Evolutionary conservation across 139 green algal genomes (phyloP).

Genomic region (Chlamydomonas schloesseri): DNA sequence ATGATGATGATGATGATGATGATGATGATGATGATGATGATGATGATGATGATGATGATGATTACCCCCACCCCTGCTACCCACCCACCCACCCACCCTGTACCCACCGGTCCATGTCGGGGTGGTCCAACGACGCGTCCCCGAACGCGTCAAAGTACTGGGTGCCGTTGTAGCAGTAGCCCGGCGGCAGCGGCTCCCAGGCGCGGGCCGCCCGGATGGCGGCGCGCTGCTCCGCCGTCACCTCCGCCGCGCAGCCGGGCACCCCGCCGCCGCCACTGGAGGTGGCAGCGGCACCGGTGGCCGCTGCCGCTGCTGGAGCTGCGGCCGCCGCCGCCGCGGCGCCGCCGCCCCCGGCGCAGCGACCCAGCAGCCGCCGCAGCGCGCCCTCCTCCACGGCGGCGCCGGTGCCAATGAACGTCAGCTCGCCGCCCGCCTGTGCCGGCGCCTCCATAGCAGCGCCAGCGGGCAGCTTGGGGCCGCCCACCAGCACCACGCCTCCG

Average conservation of each 20-base stretch:
- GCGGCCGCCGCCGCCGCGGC: neutral
- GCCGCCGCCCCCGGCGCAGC: neutral
- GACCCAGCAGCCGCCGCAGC: neutral
- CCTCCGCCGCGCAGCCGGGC: neutral
- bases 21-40: no score
- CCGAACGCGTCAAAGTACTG: constrained; percentile 57
- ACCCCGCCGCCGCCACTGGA: neutral
- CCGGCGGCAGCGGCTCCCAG: constrained; percentile 53
- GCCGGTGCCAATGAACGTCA: constrained; percentile 18
- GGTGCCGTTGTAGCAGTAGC: constrained; percentile 53
- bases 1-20: no score
- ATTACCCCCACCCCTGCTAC: no score
- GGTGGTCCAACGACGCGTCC: constrained; percentile 37
- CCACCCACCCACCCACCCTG: neutral
- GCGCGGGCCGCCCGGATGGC: constrained; percentile 27
- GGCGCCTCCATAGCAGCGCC: no score
- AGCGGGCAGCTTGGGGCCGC: neutral
- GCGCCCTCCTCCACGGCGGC: neutral
- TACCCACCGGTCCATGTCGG: constrained; percentile 28
- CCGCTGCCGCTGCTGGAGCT: no score
- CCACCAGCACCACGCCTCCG: no score
- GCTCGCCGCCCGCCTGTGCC: constrained; percentile 1
- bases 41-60: no score
- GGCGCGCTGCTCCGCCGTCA: constrained; percentile 42
- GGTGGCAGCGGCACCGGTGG: neutral